Conservation (phyloP, 2,329 filamentous ascomycete genomes). For the Calonectria hongkongensis region DNA sequence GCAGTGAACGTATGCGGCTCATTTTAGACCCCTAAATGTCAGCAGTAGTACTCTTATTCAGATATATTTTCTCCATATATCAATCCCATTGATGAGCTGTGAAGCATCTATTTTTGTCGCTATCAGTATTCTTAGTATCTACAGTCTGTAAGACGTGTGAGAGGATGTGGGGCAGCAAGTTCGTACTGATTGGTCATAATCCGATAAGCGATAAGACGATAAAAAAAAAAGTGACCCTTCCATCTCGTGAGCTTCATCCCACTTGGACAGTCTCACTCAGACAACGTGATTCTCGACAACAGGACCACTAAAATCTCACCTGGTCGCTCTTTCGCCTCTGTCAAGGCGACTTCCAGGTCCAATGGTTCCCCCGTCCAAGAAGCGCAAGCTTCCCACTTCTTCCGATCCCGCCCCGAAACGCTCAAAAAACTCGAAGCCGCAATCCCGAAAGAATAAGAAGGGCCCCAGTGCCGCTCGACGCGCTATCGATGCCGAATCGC, state of each 20-base stretch:
- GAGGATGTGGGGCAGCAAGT: not conserved
- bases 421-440: constrained; percentile 56
- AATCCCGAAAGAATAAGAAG: constrained; percentile 54
- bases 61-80: not conserved
- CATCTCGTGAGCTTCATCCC: constrained; percentile 23
- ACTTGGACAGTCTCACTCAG: constrained; percentile 14
- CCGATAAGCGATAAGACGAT: constrained; percentile 20
- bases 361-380: constrained; percentile 60
- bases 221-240: constrained; percentile 13
- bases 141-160: not conserved
- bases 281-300: constrained; percentile 9
- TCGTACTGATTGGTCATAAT: not conserved
- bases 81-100: not conserved
- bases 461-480: constrained; percentile 51
- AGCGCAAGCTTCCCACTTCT: constrained; percentile 62
- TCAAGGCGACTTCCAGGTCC: constrained; percentile 36
- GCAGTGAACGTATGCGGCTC: not conserved
- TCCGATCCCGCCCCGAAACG: constrained; percentile 61
- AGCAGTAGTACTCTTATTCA: too few relatives aligned
- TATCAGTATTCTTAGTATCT: not conserved
- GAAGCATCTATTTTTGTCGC: not conserved
- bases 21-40: not conserved
- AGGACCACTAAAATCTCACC: constrained; percentile 20
- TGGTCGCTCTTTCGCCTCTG: constrained; percentile 20
- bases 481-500: constrained; percentile 66